Evolutionary conservation across 305 asterid species (phyloP), one percentile per base, ranked within the genome.

Genomic region (Fraxinus nigra): DNA sequence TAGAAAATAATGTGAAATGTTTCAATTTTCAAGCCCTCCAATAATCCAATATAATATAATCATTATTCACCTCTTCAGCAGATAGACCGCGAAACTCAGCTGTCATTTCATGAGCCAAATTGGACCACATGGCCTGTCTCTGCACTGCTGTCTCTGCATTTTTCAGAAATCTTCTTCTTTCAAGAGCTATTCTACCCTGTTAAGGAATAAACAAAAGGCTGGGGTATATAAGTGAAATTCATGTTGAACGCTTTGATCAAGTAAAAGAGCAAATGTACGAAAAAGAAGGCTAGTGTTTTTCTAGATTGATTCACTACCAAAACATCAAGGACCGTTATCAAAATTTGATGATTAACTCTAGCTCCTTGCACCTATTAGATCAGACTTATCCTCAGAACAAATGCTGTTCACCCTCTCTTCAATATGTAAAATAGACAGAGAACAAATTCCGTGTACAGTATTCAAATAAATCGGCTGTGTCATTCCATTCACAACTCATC

Each of bases 31-130:
- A 69, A 28, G 80, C 79, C 83, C 85, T 72, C 48, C 51, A 78
- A 78, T 59, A 75, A 78, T 82, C 38, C 32, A 75, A 65, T 43
- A 22, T 59, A 77, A 82, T 78, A 33, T 65, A 65, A 72, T 16
- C 46, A 73, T 84, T 18, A 67, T 74, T 86, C 87, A 93, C 99
- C 98, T 96, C 98, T 92, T 96, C 98, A 72, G 98, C 98, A 88
- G 98, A 94, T 83, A 96, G 92, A 78, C 97, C 99, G 80, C 98
- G 98, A 84, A 93, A 97, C 88, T 97, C 99, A 38, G 99, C 97
- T 75, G 99, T 94, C 98, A 97, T 94, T 92, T 97, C 99, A 88
- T 97, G 98, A 83, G 99, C 97, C 92, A 97, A 91, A 91, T 89
- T 93, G 79, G 98, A 94, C 98, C 99, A 97, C 89, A 93, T 89